phyloP scores from a whole-genome alignment of 164 flowering plant species.

The Chloranthus sessilifolius region DNA sequence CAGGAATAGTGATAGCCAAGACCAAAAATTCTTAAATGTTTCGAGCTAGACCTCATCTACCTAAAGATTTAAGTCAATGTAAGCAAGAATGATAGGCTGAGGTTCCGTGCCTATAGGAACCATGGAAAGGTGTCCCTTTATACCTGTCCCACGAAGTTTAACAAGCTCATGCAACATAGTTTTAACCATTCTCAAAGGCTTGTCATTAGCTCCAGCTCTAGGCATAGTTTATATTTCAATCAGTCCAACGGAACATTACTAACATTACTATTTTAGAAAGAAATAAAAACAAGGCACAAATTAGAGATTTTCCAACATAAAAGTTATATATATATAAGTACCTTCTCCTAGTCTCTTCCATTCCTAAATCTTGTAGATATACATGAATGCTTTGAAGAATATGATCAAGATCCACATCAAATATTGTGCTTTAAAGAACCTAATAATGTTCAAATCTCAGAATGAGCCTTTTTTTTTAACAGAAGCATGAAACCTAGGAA shows the following conservation, averaged over 20 bases:
- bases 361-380: conserved; percentile 91
- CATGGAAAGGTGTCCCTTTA: conserved; percentile 97
- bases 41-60: no score
- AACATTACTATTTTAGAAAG: not conserved
- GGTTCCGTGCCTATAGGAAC: conserved; percentile 99
- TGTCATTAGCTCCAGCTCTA: conserved; percentile 99
- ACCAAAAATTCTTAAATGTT: no score
- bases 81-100: conserved; percentile 95
- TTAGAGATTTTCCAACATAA: not conserved
- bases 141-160: conserved; percentile 95
- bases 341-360: conserved; percentile 99
- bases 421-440: conserved; percentile 95
- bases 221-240: not conserved
- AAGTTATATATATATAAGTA: conserved; percentile 21
- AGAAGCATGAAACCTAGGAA: no score
- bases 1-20: not conserved
- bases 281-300: not conserved
- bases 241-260: not conserved
- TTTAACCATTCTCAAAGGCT: conserved; percentile 97
- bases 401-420: conserved; percentile 94
- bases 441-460: conserved; percentile 17
- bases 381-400: conserved; percentile 94
- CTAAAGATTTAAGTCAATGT: conserved; percentile 98
- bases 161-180: conserved; percentile 98
- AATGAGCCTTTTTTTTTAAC: no score